Conservation (phyloP, 140 eudicot species). For the Flaveria floridana region DNA sequence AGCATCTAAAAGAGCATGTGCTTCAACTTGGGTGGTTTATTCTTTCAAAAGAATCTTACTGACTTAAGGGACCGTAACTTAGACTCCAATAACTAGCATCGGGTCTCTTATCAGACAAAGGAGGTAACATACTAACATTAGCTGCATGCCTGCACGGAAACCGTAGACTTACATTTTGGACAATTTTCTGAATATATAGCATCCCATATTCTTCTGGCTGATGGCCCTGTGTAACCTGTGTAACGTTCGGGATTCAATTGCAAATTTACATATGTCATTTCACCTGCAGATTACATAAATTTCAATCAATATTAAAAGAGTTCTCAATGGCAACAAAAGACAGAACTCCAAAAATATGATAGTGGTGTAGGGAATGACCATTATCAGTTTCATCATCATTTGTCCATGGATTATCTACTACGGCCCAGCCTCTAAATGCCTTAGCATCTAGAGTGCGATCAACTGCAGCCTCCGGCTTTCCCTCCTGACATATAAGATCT, state of each 20-base stretch:
- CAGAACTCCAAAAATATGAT: slow-evolving; percentile 4
- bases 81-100: slow-evolving; percentile 3
- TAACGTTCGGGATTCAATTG: slow-evolving; percentile 89
- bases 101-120: not conserved
- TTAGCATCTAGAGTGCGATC: slow-evolving; percentile 85
- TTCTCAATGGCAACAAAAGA: slow-evolving; percentile 14
- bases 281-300: slow-evolving; percentile 55
- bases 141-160: not conserved
- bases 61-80: not conserved
- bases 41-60: not conserved
- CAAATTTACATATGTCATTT: slow-evolving; percentile 93
- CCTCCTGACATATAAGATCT: slow-evolving; percentile 88
- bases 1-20: slow-evolving; percentile 10
- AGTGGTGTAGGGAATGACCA: slow-evolving; percentile 40
- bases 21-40: not conserved
- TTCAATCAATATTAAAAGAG: not conserved
- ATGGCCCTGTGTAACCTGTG: slow-evolving; percentile 92
- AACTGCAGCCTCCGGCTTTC: slow-evolving; percentile 85
- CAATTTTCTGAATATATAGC: slow-evolving; percentile 95
- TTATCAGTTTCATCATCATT: slow-evolving; percentile 93
- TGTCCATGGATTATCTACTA: slow-evolving; percentile 96
- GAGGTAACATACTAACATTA: no score
- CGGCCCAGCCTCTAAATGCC: slow-evolving; percentile 87
- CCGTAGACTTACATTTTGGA: slow-evolving; percentile 68
- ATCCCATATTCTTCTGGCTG: slow-evolving; percentile 99